A percentile compares a stretch with the other conserved stretches of the same genome.
These are phyloP conservation scores for Aspergillus pseudonomiae DNA, from an alignment of 2,329 filamentous ascomycete genomes.

Conservation along the genomic window DNA sequence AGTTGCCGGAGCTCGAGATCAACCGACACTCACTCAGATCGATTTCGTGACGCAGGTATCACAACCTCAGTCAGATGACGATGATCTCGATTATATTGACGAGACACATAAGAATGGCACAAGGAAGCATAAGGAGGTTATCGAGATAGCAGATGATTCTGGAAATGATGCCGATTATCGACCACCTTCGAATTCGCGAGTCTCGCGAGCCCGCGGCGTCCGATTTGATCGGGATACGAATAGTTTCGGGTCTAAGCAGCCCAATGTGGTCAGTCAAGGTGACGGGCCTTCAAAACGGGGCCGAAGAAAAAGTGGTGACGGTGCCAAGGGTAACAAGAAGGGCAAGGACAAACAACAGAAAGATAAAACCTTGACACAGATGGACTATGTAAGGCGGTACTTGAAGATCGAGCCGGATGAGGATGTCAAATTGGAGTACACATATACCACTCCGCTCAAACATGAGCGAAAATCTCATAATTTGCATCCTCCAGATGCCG, in stretches of 20 bases:
- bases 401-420: conserved; percentile 39
- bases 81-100: conserved; percentile 37
- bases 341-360: conserved; percentile 25
- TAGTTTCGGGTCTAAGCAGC: conserved; percentile 22
- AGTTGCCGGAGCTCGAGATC: conserved; percentile 27
- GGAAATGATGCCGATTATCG: conserved; percentile 28
- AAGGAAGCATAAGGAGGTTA: conserved; percentile 22
- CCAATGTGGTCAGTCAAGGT: conserved; percentile 12
- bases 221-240: conserved; percentile 14
- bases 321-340: conserved; percentile 25
- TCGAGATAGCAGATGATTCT: conserved; percentile 29
- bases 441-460: conserved; percentile 28
- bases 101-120: conserved; percentile 5
- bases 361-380: conserved; percentile 47
- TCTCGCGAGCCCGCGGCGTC: conserved; percentile 14
- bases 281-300: conserved; percentile 20
- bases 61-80: conserved; percentile 24
- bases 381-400: conserved; percentile 44
- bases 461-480: not conserved
- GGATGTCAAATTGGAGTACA: conserved; percentile 38
- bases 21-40: conserved; percentile 47
- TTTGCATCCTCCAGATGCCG: not conserved
- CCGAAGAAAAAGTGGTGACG: conserved; percentile 25
- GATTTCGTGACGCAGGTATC: conserved; percentile 37
- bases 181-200: conserved; percentile 15